Percentiles rank a stretch among this genome's conserved stretches.
These are phyloP conservation scores for Collybia sordida DNA, from an alignment of 768 basidiomycete genomes.

Conservation along the genomic window DNA sequence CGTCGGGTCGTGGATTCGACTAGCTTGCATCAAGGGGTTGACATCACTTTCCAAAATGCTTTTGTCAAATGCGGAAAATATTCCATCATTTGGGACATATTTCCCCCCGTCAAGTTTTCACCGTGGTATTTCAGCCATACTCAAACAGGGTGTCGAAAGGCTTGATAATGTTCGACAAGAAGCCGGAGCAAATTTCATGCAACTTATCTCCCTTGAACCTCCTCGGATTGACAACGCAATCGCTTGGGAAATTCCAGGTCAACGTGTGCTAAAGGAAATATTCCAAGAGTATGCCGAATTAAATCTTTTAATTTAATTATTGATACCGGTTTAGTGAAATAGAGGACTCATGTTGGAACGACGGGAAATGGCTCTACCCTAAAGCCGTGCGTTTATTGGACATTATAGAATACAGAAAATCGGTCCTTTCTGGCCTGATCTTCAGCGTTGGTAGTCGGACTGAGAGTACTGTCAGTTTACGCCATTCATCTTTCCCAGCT, in stretches of 20 bases:
- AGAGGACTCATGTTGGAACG: constrained; percentile 58
- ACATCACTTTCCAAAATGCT: constrained; percentile 52
- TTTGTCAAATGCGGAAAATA: constrained; percentile 38
- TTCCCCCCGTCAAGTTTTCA: constrained; percentile 61
- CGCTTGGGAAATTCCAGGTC: constrained; percentile 54
- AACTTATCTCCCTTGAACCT: constrained; percentile 45
- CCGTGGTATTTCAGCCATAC: constrained; percentile 57
- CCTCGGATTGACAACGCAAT: constrained; percentile 39
- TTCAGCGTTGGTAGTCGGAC: constrained; percentile 84
- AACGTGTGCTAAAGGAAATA: constrained; percentile 46
- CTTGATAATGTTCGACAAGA: constrained; percentile 87
- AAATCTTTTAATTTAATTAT: constrained; percentile 1
- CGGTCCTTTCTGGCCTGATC: constrained; percentile 69
- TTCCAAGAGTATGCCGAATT: constrained; percentile 46
- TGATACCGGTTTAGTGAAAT: constrained; percentile 26
- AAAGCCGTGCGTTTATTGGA: constrained; percentile 65
- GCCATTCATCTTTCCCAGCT: not conserved
- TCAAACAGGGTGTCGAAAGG: constrained; percentile 90
- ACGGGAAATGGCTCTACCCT: constrained; percentile 75
- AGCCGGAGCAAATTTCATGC: constrained; percentile 63
- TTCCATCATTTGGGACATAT: constrained; percentile 53
- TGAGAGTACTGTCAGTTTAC: constrained; percentile 70
- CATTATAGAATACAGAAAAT: constrained; percentile 57
- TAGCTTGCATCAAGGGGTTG: constrained; percentile 71
- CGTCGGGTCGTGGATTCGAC: constrained; percentile 94